phyloP scores from a whole-genome alignment of 208 protist species.

The Leishmania arabica region DNA sequence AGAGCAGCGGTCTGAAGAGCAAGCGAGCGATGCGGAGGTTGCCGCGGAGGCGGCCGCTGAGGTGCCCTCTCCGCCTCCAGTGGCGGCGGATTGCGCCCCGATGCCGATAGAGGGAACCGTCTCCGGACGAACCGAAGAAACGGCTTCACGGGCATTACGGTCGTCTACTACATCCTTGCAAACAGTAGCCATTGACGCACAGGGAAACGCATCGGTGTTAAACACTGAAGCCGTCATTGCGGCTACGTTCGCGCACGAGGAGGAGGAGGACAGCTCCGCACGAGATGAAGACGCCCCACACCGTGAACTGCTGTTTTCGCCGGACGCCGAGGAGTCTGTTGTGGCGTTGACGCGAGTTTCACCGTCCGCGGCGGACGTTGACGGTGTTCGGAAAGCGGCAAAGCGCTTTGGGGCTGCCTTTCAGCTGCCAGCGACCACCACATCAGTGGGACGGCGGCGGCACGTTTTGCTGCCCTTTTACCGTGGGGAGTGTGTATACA shows the following conservation, averaged over 20 bases:
- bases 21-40: conserved; percentile 39
- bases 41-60: conserved; percentile 30
- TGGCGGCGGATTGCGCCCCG: neutral
- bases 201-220: neutral
- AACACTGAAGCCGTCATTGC: neutral
- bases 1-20: conserved; percentile 17
- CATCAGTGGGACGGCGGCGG: conserved; percentile 5
- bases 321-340: conserved; percentile 4
- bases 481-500: conserved; percentile 35
- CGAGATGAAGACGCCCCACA: neutral
- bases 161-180: neutral
- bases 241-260: neutral
- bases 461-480: conserved; percentile 34
- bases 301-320: conserved; percentile 27
- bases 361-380: conserved; percentile 2
- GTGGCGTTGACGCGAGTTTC: conserved; percentile 8
- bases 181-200: neutral
- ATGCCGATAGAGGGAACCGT: neutral
- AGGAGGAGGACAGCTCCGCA: neutral
- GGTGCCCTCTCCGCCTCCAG: neutral
- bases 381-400: conserved; percentile 16
- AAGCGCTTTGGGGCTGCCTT: conserved; percentile 35
- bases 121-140: neutral
- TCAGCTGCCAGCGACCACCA: conserved; percentile 18
- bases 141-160: neutral